These are phyloP conservation scores for Meripilus lineatus DNA, from an alignment of 1,284 basidiomycete species.

Conservation along the genomic window DNA sequence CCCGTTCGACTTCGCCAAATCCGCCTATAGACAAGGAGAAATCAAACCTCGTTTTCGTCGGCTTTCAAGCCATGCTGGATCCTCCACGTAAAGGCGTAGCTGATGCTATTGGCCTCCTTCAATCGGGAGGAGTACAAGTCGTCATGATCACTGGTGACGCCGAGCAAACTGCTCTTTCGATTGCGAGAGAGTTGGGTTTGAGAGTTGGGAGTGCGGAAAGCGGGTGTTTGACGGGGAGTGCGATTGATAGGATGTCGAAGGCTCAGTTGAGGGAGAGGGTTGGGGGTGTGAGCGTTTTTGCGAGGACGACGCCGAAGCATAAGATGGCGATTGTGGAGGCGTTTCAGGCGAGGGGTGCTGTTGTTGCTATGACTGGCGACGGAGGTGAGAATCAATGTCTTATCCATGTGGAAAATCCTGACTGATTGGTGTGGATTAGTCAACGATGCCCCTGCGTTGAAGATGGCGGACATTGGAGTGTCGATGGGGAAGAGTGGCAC, in stretches of 20 bases:
- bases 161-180: slow-evolving; percentile 86
- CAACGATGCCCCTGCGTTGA: slow-evolving; percentile 95
- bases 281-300: slow-evolving; percentile 84
- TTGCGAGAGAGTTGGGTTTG: slow-evolving; percentile 82
- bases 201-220: slow-evolving; percentile 36
- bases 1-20: slow-evolving; percentile 27
- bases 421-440: slow-evolving; percentile 41
- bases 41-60: slow-evolving; percentile 78
- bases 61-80: slow-evolving; percentile 94
- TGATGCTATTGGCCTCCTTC: slow-evolving; percentile 77
- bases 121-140: slow-evolving; percentile 86
- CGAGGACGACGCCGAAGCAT: slow-evolving; percentile 91
- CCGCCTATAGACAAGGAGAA: slow-evolving; percentile 36
- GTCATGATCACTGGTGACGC: slow-evolving; percentile 99
- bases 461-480: slow-evolving; percentile 97
- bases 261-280: slow-evolving; percentile 82
- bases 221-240: slow-evolving; percentile 77
- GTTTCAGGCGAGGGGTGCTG: slow-evolving; percentile 81
- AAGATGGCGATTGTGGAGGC: slow-evolving; percentile 97
- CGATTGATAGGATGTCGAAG: slow-evolving; percentile 81
- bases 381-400: slow-evolving; percentile 47
- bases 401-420: neutral
- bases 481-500: slow-evolving; percentile 97
- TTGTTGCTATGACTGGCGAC: slow-evolving; percentile 98
- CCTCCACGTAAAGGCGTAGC: slow-evolving; percentile 93